Evolutionary conservation across 2,329 filamentous ascomycete species (phyloP), one percentile per base, ranked within the genome.

Genomic region (Sporothrix brunneoviolacea): DNA sequence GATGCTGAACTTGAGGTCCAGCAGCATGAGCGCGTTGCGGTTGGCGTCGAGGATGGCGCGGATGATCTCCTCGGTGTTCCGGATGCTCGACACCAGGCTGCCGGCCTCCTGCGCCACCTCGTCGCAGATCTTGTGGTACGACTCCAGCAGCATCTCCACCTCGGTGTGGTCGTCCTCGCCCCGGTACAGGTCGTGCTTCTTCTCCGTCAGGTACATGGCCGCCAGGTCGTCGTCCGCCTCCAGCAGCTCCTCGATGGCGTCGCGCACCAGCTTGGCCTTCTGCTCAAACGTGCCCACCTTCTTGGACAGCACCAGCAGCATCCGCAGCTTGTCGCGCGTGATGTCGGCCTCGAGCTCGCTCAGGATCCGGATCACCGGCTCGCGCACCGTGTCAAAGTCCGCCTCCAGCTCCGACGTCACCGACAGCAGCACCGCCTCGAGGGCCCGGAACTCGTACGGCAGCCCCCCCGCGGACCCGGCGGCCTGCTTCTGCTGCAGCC

Each of bases 1-100:
- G 54, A 98, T 91, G 64, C 87, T 93, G 71, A 97, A 95, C 65
- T 95, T 95, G 60, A 98, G 83, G 57, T 97, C 93, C 28, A 97
- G 79, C 16, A 98, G 77, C 93, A 98, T 98, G 58, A 98, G 86
- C 8, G 90, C 87, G 71, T 98, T 98, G 58, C 93, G 91, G 65
- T 98, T 98, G 50, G 93, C 91, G 65, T 98, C 93, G 28, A 98
- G 82, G 58, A 98, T 98, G 21, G 93, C 93, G 65, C 93, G 94
- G 55, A 96, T 88, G 44, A 98, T 94, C 70, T 98, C 93, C 69
- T 98, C 93, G 1, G 93, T 98, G 68, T 97, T 98, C 60, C 93
- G 82, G 65, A 98, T 98, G 58, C 88, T 90, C 9, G 87, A 91
- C 50, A 97, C 91, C 58, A 97, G 69, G 68, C 95, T 97, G 55